Percentiles rank a stretch among this genome's conserved stretches.
These are phyloP conservation scores for Solanum chmielewskii DNA, from an alignment of 257 asterid species.

Conservation along the genomic window DNA sequence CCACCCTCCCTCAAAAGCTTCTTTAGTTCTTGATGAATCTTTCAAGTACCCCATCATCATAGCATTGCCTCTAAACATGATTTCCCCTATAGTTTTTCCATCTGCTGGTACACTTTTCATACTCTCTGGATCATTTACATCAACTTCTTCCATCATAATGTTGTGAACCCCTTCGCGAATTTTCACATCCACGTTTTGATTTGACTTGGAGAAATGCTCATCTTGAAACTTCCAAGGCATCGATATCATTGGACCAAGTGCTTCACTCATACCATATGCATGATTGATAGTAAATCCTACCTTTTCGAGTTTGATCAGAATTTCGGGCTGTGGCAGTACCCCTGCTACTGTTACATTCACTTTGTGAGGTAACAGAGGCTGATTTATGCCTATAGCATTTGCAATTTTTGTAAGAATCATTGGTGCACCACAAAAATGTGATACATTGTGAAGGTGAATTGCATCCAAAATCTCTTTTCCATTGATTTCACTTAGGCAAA, in stretches of 20 bases:
- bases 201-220: not conserved
- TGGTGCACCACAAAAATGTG: constrained; percentile 62
- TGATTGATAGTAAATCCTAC: constrained; percentile 34
- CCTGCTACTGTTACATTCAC: constrained; percentile 50
- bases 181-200: constrained; percentile 13
- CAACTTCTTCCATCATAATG: constrained; percentile 37
- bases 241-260: constrained; percentile 47
- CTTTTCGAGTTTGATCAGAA: constrained; percentile 23
- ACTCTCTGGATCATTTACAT: constrained; percentile 39
- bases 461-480: constrained; percentile 26
- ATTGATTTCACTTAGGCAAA: constrained; percentile 32
- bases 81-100: constrained; percentile 49
- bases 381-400: constrained; percentile 11
- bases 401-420: constrained; percentile 30
- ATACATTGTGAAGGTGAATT: constrained; percentile 30
- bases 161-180: constrained; percentile 40
- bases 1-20: constrained; percentile 65
- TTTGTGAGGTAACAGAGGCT: constrained; percentile 6
- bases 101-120: constrained; percentile 55
- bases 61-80: constrained; percentile 58
- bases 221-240: constrained; percentile 23
- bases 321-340: constrained; percentile 30
- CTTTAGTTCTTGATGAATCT: constrained; percentile 26
- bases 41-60: constrained; percentile 58
- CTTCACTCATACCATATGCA: constrained; percentile 62